phyloP scores from a whole-genome alignment of 1,139 yeast species.

The Saccharomycopsis phalli region DNA sequence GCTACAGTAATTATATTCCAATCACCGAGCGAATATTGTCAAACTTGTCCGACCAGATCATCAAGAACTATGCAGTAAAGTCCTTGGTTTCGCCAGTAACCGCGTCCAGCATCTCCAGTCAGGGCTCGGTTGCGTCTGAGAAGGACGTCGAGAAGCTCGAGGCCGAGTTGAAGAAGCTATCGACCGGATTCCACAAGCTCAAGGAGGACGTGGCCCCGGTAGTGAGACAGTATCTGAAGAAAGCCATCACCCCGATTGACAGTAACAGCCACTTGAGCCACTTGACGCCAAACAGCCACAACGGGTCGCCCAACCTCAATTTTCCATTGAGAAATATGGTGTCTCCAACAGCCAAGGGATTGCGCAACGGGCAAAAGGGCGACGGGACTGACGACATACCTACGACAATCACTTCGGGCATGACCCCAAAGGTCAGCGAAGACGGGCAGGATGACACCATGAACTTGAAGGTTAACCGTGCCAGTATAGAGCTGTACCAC shows the following conservation, averaged over 20 bases:
- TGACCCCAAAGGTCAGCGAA: too few species aligned
- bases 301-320: conserved; percentile 7
- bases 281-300: conserved; percentile 4
- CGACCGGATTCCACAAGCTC: conserved; percentile 7
- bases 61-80: conserved; percentile 3
- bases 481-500: neutral
- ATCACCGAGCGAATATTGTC: conserved; percentile 14
- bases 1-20: conserved; percentile 7
- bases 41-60: conserved; percentile 16
- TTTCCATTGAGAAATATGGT: conserved; percentile 9
- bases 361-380: too few species aligned
- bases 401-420: too few species aligned
- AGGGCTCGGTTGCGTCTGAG: conserved; percentile 6
- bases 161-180: conserved; percentile 14
- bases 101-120: neutral
- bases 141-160: conserved; percentile 13
- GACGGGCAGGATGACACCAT: too few species aligned
- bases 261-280: neutral
- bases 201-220: conserved; percentile 18
- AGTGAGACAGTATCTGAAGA: conserved; percentile 13
- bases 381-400: too few species aligned
- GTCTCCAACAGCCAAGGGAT: conserved; percentile 4
- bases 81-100: neutral
- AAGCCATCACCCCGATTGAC: conserved; percentile 3
- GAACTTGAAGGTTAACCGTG: too few species aligned